Evolutionary conservation across 345 rosid species (phyloP), one percentile per base, ranked within the genome.

Genomic region (Jatropha curcas): DNA sequence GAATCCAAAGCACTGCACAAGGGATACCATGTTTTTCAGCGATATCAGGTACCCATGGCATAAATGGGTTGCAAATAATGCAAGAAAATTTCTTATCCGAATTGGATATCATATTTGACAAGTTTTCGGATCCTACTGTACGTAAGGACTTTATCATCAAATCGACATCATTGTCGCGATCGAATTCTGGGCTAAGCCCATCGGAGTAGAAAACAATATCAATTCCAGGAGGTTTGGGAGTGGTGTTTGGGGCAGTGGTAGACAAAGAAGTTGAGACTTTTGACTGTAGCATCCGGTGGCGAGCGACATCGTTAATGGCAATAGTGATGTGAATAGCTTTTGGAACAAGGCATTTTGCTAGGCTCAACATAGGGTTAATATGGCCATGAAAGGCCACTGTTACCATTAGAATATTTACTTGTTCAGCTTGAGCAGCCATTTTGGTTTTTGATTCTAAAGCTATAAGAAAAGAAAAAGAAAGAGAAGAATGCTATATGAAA

Each of bases 1-100:
- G 84, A 41, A 85, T 84, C 95, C 92, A 90, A 1, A 86, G 87
- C 41, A 84, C 50, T 7, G 85, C 86, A 63, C 82, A 82, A 48
- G 90, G 88, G 58, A 88, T 84, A 19, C 71, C 75, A 62, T 63
- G 76, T 19, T 82, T 53, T 11, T 52, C 72, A 0, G 90, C 89
- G 64, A 85, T 77, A 8, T 71, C 75, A 0, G 85, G 53, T 12
- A 79, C 86, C 92, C 92, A 88, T 28, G 92, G 85, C 60, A 84
- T 25, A 55, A 88, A 88, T 0, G 89, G 87, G 27, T 34, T 79
- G 27, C 69, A 46, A 50, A 88, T 70, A 24, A 87, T 55, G 30
- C 87, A 86, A 19, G 81, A 74, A 33, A 68, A 67, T 61, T 71
- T 65, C 6, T 48, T 78, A 22, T 69, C 56, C 0, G 81, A 76